phyloP scores from a whole-genome alignment of 306 rosid species.

The Sphenostylis stenocarpa region DNA sequence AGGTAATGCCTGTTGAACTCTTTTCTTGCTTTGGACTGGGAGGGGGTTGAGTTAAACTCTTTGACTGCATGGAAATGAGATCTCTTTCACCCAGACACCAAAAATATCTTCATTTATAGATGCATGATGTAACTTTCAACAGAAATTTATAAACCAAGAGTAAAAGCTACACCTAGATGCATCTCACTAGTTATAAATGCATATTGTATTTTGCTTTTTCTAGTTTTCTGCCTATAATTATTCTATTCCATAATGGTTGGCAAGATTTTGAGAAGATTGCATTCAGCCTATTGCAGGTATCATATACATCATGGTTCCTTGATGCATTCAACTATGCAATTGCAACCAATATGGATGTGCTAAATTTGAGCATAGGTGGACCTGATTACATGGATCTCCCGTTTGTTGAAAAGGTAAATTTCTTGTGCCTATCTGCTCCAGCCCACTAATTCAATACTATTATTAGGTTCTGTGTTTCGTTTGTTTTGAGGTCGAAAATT shows the following conservation, averaged over 20 bases:
- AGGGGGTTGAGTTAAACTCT: not conserved
- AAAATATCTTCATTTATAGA: constrained; percentile 9
- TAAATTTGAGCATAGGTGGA: constrained; percentile 97
- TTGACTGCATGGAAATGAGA: constrained; percentile 7
- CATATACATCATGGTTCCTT: constrained; percentile 99
- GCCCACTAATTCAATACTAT: constrained; percentile 15
- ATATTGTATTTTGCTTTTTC: not conserved
- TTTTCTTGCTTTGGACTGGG: constrained; percentile 6
- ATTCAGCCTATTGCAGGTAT: constrained; percentile 98
- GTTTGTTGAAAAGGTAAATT: constrained; percentile 86
- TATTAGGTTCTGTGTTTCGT: not conserved
- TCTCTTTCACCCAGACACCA: not conserved
- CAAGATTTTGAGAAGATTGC: constrained; percentile 72
- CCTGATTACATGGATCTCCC: constrained; percentile 99
- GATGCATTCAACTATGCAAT: constrained; percentile 99
- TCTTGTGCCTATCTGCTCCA: not conserved
- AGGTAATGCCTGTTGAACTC: constrained; percentile 70
- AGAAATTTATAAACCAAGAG: not conserved
- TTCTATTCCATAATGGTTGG: constrained; percentile 38
- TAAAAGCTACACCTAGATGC: not conserved
- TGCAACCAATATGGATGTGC: constrained; percentile 91
- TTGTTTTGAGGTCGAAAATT: constrained; percentile 1
- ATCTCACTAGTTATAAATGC: not conserved
- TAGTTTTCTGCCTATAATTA: constrained; percentile 11
- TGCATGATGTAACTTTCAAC: not conserved